phyloP scores from a whole-genome alignment of 345 rosid species.

The Aethionema arabicum region DNA sequence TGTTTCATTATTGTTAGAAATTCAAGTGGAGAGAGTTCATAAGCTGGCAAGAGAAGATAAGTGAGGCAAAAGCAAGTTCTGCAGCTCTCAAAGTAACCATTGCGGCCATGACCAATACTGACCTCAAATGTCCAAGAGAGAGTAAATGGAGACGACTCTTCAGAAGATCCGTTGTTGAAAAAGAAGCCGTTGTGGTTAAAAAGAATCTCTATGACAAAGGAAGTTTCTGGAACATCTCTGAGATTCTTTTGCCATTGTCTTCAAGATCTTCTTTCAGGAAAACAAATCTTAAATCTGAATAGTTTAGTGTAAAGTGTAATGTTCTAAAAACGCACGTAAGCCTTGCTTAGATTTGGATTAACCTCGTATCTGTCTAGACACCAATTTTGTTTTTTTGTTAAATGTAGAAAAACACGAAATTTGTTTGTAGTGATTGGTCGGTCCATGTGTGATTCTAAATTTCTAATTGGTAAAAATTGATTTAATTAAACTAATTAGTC shows the following conservation, averaged over 20 bases:
- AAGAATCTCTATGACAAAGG: conserved; percentile 66
- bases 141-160: conserved; percentile 61
- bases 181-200: conserved; percentile 36
- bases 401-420: no score
- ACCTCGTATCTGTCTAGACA: no score
- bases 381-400: not conserved
- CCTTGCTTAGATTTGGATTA: no score
- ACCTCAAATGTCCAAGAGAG: conserved; percentile 37
- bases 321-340: no score
- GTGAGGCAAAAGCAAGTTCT: conserved; percentile 67
- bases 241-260: conserved; percentile 62
- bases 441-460: no score
- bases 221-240: conserved; percentile 44
- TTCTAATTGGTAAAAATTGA: no score
- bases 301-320: not conserved
- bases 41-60: conserved; percentile 72
- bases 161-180: conserved; percentile 52
- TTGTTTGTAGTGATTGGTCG: no score
- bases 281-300: conserved; percentile 42
- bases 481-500: no score
- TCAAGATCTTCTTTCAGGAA: conserved; percentile 48
- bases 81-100: conserved; percentile 68
- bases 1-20: conserved; percentile 44
- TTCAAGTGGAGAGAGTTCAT: conserved; percentile 81
- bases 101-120: conserved; percentile 38